These are phyloP conservation scores for Millerozyma miso DNA, from an alignment of 805 yeast species.

Conservation along the genomic window DNA sequence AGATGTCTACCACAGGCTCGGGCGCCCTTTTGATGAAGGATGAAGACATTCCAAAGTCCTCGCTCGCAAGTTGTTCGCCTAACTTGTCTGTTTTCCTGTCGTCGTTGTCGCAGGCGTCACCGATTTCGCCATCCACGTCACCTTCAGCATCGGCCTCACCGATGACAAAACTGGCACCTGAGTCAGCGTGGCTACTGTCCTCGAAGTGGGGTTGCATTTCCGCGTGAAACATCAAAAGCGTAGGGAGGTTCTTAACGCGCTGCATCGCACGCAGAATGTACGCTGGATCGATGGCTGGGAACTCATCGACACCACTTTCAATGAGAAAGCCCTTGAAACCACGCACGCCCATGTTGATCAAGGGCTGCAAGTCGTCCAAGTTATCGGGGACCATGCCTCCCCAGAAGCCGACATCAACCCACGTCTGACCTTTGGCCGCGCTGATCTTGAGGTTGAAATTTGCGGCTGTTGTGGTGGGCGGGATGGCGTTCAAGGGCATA, in stretches of 20 bases:
- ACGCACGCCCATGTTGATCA: constrained; percentile 81
- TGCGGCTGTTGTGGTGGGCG: constrained; percentile 84
- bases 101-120: constrained; percentile 4
- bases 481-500: constrained; percentile 94
- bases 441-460: constrained; percentile 70
- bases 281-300: constrained; percentile 69
- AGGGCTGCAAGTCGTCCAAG: constrained; percentile 62
- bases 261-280: constrained; percentile 69
- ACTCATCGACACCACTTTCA: constrained; percentile 95
- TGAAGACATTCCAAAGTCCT: constrained; percentile 37
- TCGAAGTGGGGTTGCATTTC: constrained; percentile 61
- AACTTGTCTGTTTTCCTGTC: constrained; percentile 6
- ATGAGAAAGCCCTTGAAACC: constrained; percentile 93
- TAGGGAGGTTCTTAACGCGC: constrained; percentile 54
- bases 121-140: constrained; percentile 2
- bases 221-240: constrained; percentile 89
- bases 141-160: constrained; percentile 10
- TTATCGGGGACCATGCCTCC: constrained; percentile 90
- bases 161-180: constrained; percentile 13
- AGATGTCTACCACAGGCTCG: constrained; percentile 29
- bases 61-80: constrained; percentile 25
- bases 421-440: constrained; percentile 77
- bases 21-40: constrained; percentile 39
- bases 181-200: constrained; percentile 16
- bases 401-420: constrained; percentile 96